These are phyloP conservation scores for Globisporangium alternatum DNA, from an alignment of 352 stramenopile species.

Conservation along the genomic window DNA sequence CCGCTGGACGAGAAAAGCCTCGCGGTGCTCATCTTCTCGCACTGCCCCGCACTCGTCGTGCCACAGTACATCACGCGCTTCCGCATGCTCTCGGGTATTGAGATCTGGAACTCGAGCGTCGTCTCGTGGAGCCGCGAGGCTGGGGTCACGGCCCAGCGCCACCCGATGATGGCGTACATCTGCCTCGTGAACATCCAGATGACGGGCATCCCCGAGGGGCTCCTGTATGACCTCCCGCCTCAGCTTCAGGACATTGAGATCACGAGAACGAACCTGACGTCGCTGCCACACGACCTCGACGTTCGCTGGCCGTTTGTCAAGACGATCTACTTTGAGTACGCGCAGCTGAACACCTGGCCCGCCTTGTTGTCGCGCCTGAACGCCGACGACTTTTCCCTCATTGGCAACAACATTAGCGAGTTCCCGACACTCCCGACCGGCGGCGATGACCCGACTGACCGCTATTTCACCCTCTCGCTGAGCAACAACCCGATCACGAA, in stretches of 20 bases:
- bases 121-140: slow-evolving; percentile 13
- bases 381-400: slow-evolving; percentile 19
- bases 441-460: neutral
- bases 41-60: slow-evolving; percentile 21
- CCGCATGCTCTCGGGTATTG: slow-evolving; percentile 19
- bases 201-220: slow-evolving; percentile 11
- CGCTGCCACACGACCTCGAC: slow-evolving; percentile 20
- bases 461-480: slow-evolving; percentile 13
- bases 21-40: slow-evolving; percentile 19
- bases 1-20: slow-evolving; percentile 19
- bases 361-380: slow-evolving; percentile 10
- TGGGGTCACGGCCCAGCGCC: slow-evolving; percentile 6
- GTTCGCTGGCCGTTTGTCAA: slow-evolving; percentile 10
- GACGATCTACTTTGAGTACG: slow-evolving; percentile 27
- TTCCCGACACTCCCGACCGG: slow-evolving; percentile 1
- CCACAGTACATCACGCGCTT: slow-evolving; percentile 18
- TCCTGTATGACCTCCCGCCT: slow-evolving; percentile 16
- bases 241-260: slow-evolving; percentile 25
- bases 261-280: slow-evolving; percentile 18
- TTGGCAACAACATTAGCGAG: slow-evolving; percentile 16
- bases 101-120: slow-evolving; percentile 28
- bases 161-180: slow-evolving; percentile 20
- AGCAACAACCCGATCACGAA: slow-evolving; percentile 18
- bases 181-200: slow-evolving; percentile 21
- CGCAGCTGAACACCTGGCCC: slow-evolving; percentile 12